phyloP scores from a whole-genome alignment of 805 yeast species.

The Maudiozyma turicensis region DNA sequence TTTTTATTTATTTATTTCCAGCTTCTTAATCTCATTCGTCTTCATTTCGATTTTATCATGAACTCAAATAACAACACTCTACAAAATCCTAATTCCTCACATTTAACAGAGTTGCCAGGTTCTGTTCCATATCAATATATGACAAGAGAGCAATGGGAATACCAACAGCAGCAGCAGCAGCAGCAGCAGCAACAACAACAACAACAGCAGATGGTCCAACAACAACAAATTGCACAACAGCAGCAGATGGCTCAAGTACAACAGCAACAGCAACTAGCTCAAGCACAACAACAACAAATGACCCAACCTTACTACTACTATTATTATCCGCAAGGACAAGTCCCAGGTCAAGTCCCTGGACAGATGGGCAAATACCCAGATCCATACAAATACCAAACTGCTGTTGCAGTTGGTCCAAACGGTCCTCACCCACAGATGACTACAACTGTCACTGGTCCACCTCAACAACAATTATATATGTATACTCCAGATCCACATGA shows the following conservation, averaged over 20 bases:
- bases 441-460: neutral
- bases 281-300: constrained; percentile 1
- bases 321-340: constrained; percentile 2
- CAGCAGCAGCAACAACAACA: constrained; percentile 1
- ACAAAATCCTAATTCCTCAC: neutral
- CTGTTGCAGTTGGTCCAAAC: neutral
- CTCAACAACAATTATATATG: neutral
- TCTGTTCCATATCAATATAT: neutral
- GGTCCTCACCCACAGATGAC: neutral
- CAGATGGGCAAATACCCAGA: neutral
- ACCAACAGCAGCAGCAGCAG: constrained; percentile 1
- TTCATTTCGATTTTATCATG: neutral
- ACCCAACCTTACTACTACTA: constrained; percentile 3
- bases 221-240: neutral
- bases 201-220: constrained; percentile 1
- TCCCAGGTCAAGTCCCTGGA: neutral
- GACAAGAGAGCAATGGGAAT: constrained; percentile 1
- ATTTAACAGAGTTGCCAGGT: neutral
- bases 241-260: constrained; percentile 1
- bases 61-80: neutral
- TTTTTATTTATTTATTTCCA: no score
- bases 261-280: constrained; percentile 2
- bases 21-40: no score
- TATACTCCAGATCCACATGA: neutral
- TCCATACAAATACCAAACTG: neutral